Base-by-base conservation (phyloP, 2,329 filamentous ascomycete genomes). In the Neofusicoccum umdonicola region DNA sequence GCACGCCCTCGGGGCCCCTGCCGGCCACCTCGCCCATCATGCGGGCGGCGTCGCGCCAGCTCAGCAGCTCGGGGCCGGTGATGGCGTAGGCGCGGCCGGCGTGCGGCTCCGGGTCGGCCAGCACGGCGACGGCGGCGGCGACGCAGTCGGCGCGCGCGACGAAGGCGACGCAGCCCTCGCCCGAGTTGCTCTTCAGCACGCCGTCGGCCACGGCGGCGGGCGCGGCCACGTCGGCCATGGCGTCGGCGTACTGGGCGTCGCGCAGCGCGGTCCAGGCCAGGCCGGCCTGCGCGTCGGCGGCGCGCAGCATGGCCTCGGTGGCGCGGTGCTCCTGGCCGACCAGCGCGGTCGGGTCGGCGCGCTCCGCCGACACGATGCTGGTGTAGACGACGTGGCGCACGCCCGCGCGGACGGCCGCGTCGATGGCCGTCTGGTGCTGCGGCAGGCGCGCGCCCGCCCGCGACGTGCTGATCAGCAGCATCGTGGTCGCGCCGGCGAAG, bases 241-340 rank as follows among this genome's bases (percentile, higher is more conserved):
- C 41, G 12, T 64, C 52, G 41, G 51, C 42, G 44, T 64, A 64
- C 44, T 64, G 62, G 27, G 62, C 51, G 51, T 64, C 62, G 34
- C 62, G 51, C 42, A 64, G 42, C 31, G 52, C 44, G 6, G 62
- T 64, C 62, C 62, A 58, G 13, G 15, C 19, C 3, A 64, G 13
- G 6, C 19, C 19, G 4, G 42, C 19, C 0, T 13, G 7, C 13
- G 19, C 2, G 19, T n/a, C 15, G 13, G 34, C n/a, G 13, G 35
- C 15, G 1, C n/a, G 13, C 39, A 58, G 52, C 41, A 56, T 64
- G 12, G 51, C 51, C 51, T 64, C 62, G 13, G 52, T 58, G 8
- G 31, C 62, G 42, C 52, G 51, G n/a, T 56, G 52, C 22, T 64
- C 62, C n/a, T 34, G 52, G 42, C 44, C 62, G 12, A 64, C 62